These are phyloP conservation scores for Plectosphaerella sp. DNA, from an alignment of 2,329 filamentous ascomycete species.

Conservation along the genomic window DNA sequence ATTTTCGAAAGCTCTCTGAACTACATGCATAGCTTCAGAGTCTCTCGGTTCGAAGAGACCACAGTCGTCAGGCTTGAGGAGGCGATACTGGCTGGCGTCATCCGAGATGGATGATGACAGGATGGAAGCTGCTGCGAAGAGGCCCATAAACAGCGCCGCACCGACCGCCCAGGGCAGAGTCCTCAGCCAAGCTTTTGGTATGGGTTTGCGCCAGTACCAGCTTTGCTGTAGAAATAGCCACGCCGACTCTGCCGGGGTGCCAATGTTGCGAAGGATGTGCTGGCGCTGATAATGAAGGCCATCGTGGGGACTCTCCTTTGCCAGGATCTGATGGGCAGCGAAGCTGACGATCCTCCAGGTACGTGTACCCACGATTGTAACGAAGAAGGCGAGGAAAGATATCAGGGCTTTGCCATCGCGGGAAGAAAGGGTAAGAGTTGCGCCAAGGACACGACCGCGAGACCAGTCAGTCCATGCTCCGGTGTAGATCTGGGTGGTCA, in stretches of 20 bases:
- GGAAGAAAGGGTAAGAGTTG: conserved; percentile 23
- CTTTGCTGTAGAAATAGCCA: conserved; percentile 5
- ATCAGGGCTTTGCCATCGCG: conserved; percentile 24
- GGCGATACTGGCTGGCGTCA: conserved; percentile 3
- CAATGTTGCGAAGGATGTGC: conserved; percentile 14
- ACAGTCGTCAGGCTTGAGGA: conserved; percentile 3
- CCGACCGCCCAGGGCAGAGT: conserved; percentile 2
- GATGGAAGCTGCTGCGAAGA: conserved; percentile 5
- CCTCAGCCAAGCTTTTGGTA: background rate
- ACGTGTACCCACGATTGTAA: conserved; percentile 14
- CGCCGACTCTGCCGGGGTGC: conserved; percentile 3
- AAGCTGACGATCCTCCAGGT: conserved; percentile 17
- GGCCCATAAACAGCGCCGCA: background rate
- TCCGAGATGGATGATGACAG: conserved; percentile 4
- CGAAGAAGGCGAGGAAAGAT: conserved; percentile 27
- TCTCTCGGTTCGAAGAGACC: background rate
- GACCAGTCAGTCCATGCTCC: conserved; percentile 28
- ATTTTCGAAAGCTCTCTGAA: background rate
- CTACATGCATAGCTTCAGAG: background rate
- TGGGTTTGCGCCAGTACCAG: conserved; percentile 10
- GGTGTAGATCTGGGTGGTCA: conserved; percentile 12
- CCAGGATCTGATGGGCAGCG: conserved; percentile 13
- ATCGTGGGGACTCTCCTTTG: conserved; percentile 11
- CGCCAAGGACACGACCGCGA: conserved; percentile 20
- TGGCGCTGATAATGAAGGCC: conserved; percentile 20